Evolutionary conservation across 768 basidiomycete genomes (phyloP), one percentile per base, ranked within the genome.

Genomic region (Tricholoma terreum): DNA sequence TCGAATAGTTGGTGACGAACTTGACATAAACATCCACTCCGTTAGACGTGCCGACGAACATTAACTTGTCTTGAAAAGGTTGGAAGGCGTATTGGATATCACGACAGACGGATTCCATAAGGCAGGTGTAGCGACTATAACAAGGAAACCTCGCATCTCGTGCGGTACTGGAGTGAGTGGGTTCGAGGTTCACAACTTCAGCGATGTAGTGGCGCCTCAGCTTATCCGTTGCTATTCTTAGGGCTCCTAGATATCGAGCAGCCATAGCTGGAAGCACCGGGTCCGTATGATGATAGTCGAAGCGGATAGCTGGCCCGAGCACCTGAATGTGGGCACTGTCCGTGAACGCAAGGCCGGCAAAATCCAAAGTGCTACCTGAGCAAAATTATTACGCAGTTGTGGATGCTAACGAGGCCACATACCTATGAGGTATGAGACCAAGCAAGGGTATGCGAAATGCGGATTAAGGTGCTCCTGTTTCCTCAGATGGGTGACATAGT

Each of bases 1-100:
- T 52, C 36, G 65, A 69, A 58, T 69, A 72, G 38, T 38, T 56
- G 57, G 35, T 51, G 55, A 61, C 59, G 48, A 72, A 74, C 61
- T 74, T 72, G 24, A 27, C 6, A 6, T 6, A 27, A 3, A 27
- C 24, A 27, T 27, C 24, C n/a, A n/a, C 24, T 27, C 24, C 6
- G 24, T 27, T 6, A 2, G 24, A 6, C n/a, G n/a, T n/a, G n/a
- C 24, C 24, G 6, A 27, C 2, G 24, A 27, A 27, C 3, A 27
- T n/a, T 6, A 27, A 27, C 3, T 27, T 27, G 2, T 27, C 24
- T n/a, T n/a, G 3, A 27, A 6, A 6, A 2, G 6, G 3, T 27
- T 27, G 24, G 3, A 27, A 3, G 24, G 24, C 6, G 24, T 27
- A 27, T 27, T 6, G 2, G 24, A 27, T 27, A 6, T 27, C 56